A percentile compares a stretch with the other conserved stretches of the same genome.
Evolutionary conservation across 108 stramenopile species (phyloP).

Genomic region (Cylindrotheca fusiformis): DNA sequence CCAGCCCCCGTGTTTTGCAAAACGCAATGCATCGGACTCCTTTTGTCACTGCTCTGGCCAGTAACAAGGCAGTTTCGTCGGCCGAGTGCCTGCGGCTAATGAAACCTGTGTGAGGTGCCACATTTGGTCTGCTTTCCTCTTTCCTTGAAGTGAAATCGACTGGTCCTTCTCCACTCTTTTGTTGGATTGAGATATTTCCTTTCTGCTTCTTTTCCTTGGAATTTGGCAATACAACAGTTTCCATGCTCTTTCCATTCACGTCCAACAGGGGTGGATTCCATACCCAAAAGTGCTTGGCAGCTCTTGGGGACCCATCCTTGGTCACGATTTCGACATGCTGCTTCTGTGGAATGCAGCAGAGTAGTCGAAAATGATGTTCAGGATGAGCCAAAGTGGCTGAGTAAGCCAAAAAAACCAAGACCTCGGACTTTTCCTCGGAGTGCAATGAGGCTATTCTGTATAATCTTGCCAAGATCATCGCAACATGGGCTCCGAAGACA

Average conservation of each 20-base stretch:
- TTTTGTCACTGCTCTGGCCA: slow-evolving; percentile 75
- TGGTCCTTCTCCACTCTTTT: not conserved
- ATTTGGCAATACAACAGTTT: slow-evolving; percentile 10
- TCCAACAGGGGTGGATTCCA: slow-evolving; percentile 87
- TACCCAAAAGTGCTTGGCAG: slow-evolving; percentile 77
- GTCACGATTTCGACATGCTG: slow-evolving; percentile 49
- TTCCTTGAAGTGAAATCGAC: not conserved
- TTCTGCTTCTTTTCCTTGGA: slow-evolving; percentile 4
- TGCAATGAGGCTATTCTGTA: slow-evolving; percentile 57
- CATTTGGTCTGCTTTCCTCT: slow-evolving; percentile 1
- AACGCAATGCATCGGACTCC: slow-evolving; percentile 92
- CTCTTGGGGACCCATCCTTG: slow-evolving; percentile 78
- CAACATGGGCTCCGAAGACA: slow-evolving; percentile 95
- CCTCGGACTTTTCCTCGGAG: slow-evolving; percentile 19
- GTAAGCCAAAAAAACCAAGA: slow-evolving; percentile 76
- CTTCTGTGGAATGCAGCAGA: slow-evolving; percentile 62
- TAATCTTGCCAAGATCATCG: slow-evolving; percentile 87
- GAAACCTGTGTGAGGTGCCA: not conserved
- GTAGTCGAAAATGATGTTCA: slow-evolving; percentile 67
- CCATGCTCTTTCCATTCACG: slow-evolving; percentile 30
- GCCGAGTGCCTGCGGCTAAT: slow-evolving; percentile 63
- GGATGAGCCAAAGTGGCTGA: slow-evolving; percentile 93
- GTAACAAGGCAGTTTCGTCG: slow-evolving; percentile 90
- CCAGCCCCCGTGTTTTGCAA: slow-evolving; percentile 87
- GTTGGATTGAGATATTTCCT: not conserved